These are phyloP conservation scores for Penicillium cinerascens DNA, from an alignment of 495 filamentous ascomycete genomes.

Conservation along the genomic window DNA sequence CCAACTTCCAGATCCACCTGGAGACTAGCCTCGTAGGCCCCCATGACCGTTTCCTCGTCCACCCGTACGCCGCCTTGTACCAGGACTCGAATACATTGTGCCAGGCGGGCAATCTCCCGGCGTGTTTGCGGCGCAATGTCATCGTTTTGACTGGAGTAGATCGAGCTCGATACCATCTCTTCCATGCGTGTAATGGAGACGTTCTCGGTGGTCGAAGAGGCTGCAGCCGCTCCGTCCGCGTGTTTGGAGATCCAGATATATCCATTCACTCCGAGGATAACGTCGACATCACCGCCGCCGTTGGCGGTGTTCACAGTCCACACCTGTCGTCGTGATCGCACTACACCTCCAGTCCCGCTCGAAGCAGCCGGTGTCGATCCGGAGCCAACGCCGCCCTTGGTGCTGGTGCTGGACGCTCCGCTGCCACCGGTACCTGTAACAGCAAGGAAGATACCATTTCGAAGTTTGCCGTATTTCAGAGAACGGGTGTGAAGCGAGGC, in stretches of 20 bases:
- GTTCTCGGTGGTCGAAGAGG: slow-evolving; percentile 43
- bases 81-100: slow-evolving; percentile 73
- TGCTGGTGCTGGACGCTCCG: slow-evolving; percentile 37
- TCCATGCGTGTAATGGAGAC: slow-evolving; percentile 76
- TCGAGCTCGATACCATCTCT: slow-evolving; percentile 66
- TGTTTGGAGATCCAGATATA: slow-evolving; percentile 92
- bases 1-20: slow-evolving; percentile 64
- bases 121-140: slow-evolving; percentile 69
- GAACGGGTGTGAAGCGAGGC: slow-evolving; percentile 85
- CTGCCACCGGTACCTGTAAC: slow-evolving; percentile 78
- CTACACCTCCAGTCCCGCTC: slow-evolving; percentile 59
- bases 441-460: slow-evolving; percentile 84
- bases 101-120: slow-evolving; percentile 79
- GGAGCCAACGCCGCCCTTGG: slow-evolving; percentile 30
- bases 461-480: slow-evolving; percentile 88
- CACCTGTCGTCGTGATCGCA: slow-evolving; percentile 75
- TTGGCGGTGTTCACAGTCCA: slow-evolving; percentile 69
- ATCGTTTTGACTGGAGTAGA: slow-evolving; percentile 92
- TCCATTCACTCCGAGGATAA: slow-evolving; percentile 90
- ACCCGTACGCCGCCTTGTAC: slow-evolving; percentile 78
- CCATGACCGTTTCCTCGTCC: slow-evolving; percentile 86
- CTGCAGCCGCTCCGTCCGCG: slow-evolving; percentile 49
- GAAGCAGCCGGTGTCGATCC: slow-evolving; percentile 20
- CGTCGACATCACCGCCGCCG: slow-evolving; percentile 74
- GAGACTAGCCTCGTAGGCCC: slow-evolving; percentile 73